A percentile compares a stretch with the other conserved stretches of the same genome.
phyloP scores from a whole-genome alignment of 2,329 filamentous ascomycete species.

The Aspergillus candidus region DNA sequence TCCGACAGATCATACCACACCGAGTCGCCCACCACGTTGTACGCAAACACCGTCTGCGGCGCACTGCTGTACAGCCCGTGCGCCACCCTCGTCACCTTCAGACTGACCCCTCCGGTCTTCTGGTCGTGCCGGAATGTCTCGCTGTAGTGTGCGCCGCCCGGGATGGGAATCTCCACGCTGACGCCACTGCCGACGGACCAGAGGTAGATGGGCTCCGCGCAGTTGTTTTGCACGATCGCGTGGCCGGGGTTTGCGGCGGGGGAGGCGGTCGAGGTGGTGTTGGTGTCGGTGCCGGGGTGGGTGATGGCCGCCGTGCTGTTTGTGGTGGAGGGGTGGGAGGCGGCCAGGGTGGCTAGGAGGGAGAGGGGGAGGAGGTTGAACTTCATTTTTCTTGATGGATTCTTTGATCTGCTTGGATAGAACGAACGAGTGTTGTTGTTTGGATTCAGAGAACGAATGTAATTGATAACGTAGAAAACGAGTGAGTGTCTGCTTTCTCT shows the following conservation, averaged over 20 bases:
- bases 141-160: conserved; percentile 21
- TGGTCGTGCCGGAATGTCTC: conserved; percentile 32
- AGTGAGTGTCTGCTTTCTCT: too few relatives aligned
- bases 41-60: conserved; percentile 39
- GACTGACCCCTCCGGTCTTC: conserved; percentile 34
- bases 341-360: conserved; percentile 2
- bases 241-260: conserved; percentile 13
- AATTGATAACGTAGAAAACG: too few relatives aligned
- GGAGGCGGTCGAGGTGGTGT: not conserved
- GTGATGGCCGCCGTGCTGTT: not conserved
- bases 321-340: not conserved
- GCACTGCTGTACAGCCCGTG: conserved; percentile 30
- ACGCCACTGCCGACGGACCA: conserved; percentile 32
- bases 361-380: conserved; percentile 1
- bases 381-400: not conserved
- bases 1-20: conserved; percentile 42
- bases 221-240: conserved; percentile 33
- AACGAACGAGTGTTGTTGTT: not conserved
- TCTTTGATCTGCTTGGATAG: not conserved
- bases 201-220: conserved; percentile 28
- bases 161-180: conserved; percentile 19
- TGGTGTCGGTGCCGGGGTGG: conserved; percentile 3
- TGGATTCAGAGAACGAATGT: not conserved
- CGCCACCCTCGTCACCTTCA: conserved; percentile 35
- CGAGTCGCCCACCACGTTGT: conserved; percentile 26